Evolutionary conservation across 192 early-diverging fungal species (phyloP).

Genomic region (Coemansia sp.): DNA sequence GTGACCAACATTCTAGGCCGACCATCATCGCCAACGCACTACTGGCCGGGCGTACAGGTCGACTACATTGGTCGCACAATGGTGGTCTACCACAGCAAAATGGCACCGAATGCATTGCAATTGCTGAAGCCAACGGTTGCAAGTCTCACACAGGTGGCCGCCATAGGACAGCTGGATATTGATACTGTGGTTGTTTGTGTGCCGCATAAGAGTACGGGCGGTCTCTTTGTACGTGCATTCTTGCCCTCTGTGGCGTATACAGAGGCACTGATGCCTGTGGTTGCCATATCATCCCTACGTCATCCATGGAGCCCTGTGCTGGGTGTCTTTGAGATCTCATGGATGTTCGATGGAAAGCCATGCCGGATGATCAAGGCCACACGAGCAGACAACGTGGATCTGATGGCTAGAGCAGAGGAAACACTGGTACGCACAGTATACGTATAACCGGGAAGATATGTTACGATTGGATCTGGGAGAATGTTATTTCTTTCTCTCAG

Average conservation of each 20-base stretch:
- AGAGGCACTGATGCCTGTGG: constrained; percentile 15
- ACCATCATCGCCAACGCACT: not conserved
- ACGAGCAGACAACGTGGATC: not conserved
- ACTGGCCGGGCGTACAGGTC: constrained; percentile 6
- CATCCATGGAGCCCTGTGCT: constrained; percentile 1
- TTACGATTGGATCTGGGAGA: no score
- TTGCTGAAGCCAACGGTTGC: constrained; percentile 4
- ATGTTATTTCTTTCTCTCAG: constrained; percentile 39
- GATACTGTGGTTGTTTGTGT: constrained; percentile 29
- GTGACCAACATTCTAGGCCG: constrained; percentile 14
- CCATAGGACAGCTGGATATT: constrained; percentile 6
- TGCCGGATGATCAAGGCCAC: constrained; percentile 18
- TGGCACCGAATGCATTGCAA: not conserved
- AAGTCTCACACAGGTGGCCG: not conserved
- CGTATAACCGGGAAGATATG: no score
- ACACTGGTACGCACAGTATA: not conserved
- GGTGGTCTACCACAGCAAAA: constrained; percentile 18
- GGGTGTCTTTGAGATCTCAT: constrained; percentile 19
- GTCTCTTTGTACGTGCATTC: constrained; percentile 23
- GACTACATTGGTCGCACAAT: constrained; percentile 19
- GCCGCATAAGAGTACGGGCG: constrained; percentile 15
- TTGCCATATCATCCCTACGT: constrained; percentile 13
- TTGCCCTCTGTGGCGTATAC: constrained; percentile 5
- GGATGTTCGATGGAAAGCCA: not conserved
- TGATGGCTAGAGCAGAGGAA: not conserved